phyloP scores from a whole-genome alignment of 2,329 filamentous ascomycete genomes.

The Paecilomyces niveus region DNA sequence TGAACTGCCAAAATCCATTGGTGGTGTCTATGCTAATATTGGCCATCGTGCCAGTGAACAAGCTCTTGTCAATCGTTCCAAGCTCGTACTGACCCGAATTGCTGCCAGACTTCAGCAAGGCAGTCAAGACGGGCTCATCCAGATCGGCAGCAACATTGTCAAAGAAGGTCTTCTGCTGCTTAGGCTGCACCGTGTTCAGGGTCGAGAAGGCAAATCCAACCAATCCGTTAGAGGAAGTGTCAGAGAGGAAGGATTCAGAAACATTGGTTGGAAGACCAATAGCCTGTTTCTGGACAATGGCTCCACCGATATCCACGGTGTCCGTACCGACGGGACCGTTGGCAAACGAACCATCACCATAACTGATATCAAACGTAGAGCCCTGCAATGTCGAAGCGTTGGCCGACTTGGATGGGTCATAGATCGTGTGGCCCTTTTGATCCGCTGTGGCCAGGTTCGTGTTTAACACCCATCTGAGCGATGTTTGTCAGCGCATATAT shows the following conservation, averaged over 20 bases:
- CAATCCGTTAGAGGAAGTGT: constrained; percentile 60
- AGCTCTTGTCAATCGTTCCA: constrained; percentile 57
- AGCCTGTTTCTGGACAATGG: constrained; percentile 55
- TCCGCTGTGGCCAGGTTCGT: constrained; percentile 44
- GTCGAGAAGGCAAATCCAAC: constrained; percentile 60
- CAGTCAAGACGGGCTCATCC: constrained; percentile 62
- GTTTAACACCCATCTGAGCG: constrained; percentile 60
- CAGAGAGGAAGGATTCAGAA: constrained; percentile 51
- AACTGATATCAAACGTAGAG: constrained; percentile 56
- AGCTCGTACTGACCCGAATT: constrained; percentile 65
- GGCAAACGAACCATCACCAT: constrained; percentile 61
- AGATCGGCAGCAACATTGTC: constrained; percentile 59
- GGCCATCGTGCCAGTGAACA: constrained; percentile 56
- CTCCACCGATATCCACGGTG: constrained; percentile 59
- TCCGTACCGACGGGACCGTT: constrained; percentile 60
- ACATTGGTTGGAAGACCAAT: constrained; percentile 59
- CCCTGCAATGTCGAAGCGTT: constrained; percentile 45
- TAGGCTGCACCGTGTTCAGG: constrained; percentile 59
- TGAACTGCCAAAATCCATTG: constrained; percentile 64
- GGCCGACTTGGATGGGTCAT: constrained; percentile 46
- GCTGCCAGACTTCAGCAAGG: constrained; percentile 54
- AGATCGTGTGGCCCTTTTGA: constrained; percentile 48
- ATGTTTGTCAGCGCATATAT: constrained; percentile 1
- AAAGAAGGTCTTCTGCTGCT: constrained; percentile 64
- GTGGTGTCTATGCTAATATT: constrained; percentile 56